Percentiles rank a stretch among this genome's conserved stretches.
These are phyloP conservation scores for Ustilago curta DNA, from an alignment of 1,284 basidiomycete species.

Conservation along the genomic window DNA sequence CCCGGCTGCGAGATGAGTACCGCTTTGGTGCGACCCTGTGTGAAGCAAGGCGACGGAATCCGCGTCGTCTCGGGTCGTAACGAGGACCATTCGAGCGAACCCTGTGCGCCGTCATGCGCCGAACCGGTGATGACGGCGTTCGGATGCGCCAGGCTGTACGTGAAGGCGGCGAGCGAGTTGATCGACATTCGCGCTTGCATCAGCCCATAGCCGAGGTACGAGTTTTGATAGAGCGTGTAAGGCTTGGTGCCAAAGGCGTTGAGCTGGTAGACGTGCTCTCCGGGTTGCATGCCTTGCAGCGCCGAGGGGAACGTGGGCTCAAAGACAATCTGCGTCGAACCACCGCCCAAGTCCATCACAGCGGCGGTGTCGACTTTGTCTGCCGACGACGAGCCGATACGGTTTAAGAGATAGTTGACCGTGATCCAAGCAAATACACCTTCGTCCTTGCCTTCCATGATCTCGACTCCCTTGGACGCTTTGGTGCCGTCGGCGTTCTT, in stretches of 20 bases:
- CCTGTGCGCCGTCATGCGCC: conserved; percentile 31
- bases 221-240: conserved; percentile 68
- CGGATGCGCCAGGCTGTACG: conserved; percentile 74
- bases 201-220: conserved; percentile 86
- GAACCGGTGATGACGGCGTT: conserved; percentile 52
- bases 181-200: conserved; percentile 89
- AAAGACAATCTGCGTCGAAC: conserved; percentile 97
- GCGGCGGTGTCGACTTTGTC: conserved; percentile 76
- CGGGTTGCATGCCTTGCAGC: conserved; percentile 77
- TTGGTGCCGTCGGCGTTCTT: conserved; percentile 31
- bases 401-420: conserved; percentile 79
- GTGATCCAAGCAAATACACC: conserved; percentile 96
- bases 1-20: conserved; percentile 80
- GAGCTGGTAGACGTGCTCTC: conserved; percentile 93
- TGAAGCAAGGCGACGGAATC: conserved; percentile 85
- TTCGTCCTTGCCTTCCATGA: conserved; percentile 96
- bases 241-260: conserved; percentile 63
- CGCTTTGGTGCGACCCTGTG: conserved; percentile 75
- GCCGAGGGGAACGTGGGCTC: conserved; percentile 75
- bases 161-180: conserved; percentile 89
- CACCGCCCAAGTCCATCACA: conserved; percentile 95
- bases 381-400: conserved; percentile 70
- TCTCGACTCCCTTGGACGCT: conserved; percentile 60
- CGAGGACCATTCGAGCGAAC: conserved; percentile 63
- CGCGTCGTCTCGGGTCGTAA: conserved; percentile 62